A percentile compares a stretch with the other conserved stretches of the same genome.
phyloP scores from a whole-genome alignment of 2,329 filamentous ascomycete genomes.

The Cytospora piceicola region DNA sequence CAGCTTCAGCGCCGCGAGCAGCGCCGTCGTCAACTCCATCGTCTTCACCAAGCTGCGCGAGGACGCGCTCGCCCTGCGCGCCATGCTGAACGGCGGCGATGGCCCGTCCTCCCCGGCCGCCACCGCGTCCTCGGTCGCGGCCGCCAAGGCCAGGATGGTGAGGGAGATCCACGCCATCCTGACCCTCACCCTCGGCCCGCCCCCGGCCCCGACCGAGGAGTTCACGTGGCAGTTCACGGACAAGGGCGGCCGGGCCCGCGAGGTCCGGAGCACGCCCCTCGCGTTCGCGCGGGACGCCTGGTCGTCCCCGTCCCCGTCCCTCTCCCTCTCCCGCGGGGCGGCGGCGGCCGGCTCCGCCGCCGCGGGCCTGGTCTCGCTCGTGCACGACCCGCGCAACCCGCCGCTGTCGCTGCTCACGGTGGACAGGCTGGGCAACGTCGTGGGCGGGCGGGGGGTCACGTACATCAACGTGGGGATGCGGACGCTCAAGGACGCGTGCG shows the following conservation, averaged over 20 bases:
- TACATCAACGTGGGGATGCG: constrained; percentile 83
- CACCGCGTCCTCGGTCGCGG: constrained; percentile 45
- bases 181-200: constrained; percentile 81
- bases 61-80: constrained; percentile 74
- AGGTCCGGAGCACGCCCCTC: constrained; percentile 67
- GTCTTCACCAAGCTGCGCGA: constrained; percentile 88
- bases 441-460: constrained; percentile 73
- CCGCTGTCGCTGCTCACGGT: constrained; percentile 76
- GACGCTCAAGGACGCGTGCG: constrained; percentile 72
- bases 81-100: too few species aligned
- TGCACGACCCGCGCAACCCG: constrained; percentile 82
- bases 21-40: constrained; percentile 69
- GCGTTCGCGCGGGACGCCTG: constrained; percentile 73
- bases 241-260: constrained; percentile 65
- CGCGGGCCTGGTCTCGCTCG: constrained; percentile 74
- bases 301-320: constrained; percentile 60
- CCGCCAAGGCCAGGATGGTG: constrained; percentile 73
- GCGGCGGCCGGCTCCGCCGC: constrained; percentile 64
- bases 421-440: constrained; percentile 77
- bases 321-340: too few species aligned
- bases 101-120: constrained; percentile 41
- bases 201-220: constrained; percentile 67
- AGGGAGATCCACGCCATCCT: constrained; percentile 79
- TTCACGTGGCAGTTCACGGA: constrained; percentile 85
- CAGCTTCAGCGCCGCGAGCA: constrained; percentile 75